Evolutionary conservation across 169 alveolate genomes (phyloP).

Genomic region (Amoebophrya sp.): DNA sequence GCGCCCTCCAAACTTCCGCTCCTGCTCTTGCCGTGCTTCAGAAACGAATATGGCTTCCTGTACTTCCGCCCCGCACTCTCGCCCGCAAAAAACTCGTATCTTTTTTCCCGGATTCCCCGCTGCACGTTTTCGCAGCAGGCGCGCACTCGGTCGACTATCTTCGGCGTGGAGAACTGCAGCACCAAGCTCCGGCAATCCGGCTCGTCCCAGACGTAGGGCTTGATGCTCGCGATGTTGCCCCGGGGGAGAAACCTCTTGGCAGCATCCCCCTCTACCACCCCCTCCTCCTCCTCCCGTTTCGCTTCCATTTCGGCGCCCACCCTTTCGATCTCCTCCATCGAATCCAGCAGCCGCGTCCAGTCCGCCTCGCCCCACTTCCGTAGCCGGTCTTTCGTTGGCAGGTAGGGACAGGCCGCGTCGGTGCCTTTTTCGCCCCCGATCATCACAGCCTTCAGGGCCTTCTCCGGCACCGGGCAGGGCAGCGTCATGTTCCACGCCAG

Average conservation of each 20-base stretch:
- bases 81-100: too few relatives aligned
- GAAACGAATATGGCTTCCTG: too few relatives aligned
- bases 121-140: not conserved
- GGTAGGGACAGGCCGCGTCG: not conserved
- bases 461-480: not conserved
- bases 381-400: not conserved
- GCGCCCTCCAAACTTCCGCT: too few relatives aligned
- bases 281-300: not conserved
- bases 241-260: not conserved
- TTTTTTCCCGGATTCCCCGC: too few relatives aligned
- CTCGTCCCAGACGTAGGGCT: not conserved
- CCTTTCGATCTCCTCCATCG: not conserved
- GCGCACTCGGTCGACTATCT: not conserved
- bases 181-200: not conserved
- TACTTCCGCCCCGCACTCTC: too few relatives aligned
- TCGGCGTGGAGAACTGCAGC: not conserved
- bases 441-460: not conserved
- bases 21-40: too few relatives aligned
- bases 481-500: not conserved
- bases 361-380: not conserved
- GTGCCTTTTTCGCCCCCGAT: not conserved
- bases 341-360: not conserved
- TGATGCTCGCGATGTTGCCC: not conserved
- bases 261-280: too few relatives aligned
- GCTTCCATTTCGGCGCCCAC: not conserved